Evolutionary conservation across 352 stramenopile genomes (phyloP), one percentile per base, ranked within the genome.

Genomic region (Phytophthora ohioensis): DNA sequence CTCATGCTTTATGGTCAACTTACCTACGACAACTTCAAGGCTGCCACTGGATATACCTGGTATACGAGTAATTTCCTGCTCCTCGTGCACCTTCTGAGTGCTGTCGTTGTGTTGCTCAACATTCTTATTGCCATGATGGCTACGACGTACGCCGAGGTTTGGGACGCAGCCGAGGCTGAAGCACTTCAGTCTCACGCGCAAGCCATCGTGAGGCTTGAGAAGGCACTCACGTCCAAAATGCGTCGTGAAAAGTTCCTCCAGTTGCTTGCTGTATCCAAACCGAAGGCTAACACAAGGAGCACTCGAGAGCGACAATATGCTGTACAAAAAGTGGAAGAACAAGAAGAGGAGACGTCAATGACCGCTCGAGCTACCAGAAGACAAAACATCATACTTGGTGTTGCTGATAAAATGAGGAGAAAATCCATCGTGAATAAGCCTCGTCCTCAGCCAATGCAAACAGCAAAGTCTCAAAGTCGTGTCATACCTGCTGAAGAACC

Each of bases 121-220:
- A 87, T 91, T 45, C 76, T 91, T 34, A 87, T 90, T 34, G 83
- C 83, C n/a, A 90, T 90, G 81, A 91, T 91, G 83, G 80, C 81
- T 34, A 88, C 81, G 2, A 91, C 79, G 31, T 88, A 90, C 59
- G 70, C 74, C 10, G 75, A 88, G 42, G 76, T 88, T 9, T 87
- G 79, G 73, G 81, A 88, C 51, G 69, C 81, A n/a, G 81, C 83
- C 11, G 76, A 87, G 43, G 75, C 80, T 21, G 81, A 91, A 57
- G 81, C 83, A 30, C 64, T 91, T 15, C 77, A 81, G 48, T 84
- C 78, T 35, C 78, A 90, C 49, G 81, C 83, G 6, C 71, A 85
- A 30, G 79, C 76, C 1, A 86, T 91, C 30, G 46, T 91, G 2
- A 72, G 81, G 3, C 82, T 90, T 58, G 83, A 91, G 45, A 80